A percentile compares a stretch with the other conserved stretches of the same genome.
Evolutionary conservation across 164 flowering plant genomes (phyloP).

Genomic region (Protea cynaroides): DNA sequence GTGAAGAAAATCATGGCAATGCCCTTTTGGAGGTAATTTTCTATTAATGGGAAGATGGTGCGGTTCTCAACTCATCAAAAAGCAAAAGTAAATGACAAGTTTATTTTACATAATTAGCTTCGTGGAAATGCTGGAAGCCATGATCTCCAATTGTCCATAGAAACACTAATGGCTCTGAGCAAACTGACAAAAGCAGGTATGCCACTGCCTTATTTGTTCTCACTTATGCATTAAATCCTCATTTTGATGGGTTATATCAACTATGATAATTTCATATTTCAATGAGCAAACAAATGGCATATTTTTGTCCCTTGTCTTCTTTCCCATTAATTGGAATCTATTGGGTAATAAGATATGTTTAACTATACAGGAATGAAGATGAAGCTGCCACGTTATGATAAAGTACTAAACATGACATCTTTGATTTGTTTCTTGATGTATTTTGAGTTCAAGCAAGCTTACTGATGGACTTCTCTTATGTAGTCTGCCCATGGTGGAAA

Average conservation of each 20-base stretch:
- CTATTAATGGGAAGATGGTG: background rate
- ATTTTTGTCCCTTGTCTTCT: background rate
- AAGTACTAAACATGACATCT: constrained; percentile 30
- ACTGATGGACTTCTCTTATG: constrained; percentile 9
- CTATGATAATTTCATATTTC: background rate
- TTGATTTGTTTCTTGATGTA: constrained; percentile 4
- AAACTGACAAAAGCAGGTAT: constrained; percentile 78
- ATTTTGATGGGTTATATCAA: background rate
- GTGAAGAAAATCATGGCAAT: constrained; percentile 74
- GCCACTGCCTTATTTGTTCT: background rate
- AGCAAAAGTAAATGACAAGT: background rate
- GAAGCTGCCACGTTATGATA: constrained; percentile 93
- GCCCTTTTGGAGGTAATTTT: constrained; percentile 75
- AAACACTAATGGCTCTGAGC: constrained; percentile 54
- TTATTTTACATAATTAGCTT: constrained; percentile 32
- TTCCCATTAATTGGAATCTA: background rate
- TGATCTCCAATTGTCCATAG: constrained; percentile 72
- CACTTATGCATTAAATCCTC: background rate
- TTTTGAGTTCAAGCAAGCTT: constrained; percentile 11
- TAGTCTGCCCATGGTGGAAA: constrained; percentile 86
- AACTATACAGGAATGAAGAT: constrained; percentile 61
- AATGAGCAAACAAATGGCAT: too few species aligned
- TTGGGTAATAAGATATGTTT: background rate
- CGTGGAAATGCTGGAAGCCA: constrained; percentile 99
- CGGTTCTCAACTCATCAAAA: background rate